phyloP scores from a whole-genome alignment of 345 rosid species.

The Dipteronia dyeriana region DNA sequence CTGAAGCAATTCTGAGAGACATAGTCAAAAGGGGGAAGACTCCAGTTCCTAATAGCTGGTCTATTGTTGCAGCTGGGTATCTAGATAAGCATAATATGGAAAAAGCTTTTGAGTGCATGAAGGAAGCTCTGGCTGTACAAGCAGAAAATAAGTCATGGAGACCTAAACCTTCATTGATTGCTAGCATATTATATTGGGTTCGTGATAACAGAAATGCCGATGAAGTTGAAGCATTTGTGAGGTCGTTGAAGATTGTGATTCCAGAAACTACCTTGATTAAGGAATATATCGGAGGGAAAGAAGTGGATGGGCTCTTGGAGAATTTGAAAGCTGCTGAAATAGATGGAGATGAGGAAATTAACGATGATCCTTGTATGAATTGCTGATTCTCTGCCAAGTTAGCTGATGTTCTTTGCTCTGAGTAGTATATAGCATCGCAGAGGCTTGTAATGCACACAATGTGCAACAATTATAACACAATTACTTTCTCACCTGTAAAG shows the following conservation, averaged over 20 bases:
- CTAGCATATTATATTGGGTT: constrained; percentile 46
- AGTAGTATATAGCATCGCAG: background rate
- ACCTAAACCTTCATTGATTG: constrained; percentile 34
- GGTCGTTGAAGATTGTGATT: constrained; percentile 26
- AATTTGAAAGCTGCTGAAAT: too few relatives aligned
- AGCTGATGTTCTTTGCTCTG: background rate
- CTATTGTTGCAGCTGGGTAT: constrained; percentile 39
- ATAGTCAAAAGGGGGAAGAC: constrained; percentile 30
- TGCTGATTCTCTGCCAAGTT: background rate
- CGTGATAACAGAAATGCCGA: constrained; percentile 33
- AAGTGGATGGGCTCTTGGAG: too few relatives aligned
- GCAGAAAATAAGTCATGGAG: constrained; percentile 38
- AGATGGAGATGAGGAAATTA: too few relatives aligned
- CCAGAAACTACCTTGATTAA: background rate
- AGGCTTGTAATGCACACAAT: too few relatives aligned
- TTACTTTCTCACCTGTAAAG: too few relatives aligned
- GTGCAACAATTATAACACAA: too few relatives aligned
- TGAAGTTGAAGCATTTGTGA: constrained; percentile 36
- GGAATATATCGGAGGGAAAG: too few relatives aligned
- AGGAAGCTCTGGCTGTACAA: constrained; percentile 40
- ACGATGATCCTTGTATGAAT: background rate
- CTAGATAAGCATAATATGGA: constrained; percentile 40
- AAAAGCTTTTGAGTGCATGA: constrained; percentile 46
- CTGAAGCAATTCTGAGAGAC: constrained; percentile 35
- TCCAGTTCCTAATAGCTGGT: constrained; percentile 46